These are phyloP conservation scores for Isoetes engelmannii DNA, from an alignment of 83 land plant genomes.

Conservation along the genomic window DNA sequence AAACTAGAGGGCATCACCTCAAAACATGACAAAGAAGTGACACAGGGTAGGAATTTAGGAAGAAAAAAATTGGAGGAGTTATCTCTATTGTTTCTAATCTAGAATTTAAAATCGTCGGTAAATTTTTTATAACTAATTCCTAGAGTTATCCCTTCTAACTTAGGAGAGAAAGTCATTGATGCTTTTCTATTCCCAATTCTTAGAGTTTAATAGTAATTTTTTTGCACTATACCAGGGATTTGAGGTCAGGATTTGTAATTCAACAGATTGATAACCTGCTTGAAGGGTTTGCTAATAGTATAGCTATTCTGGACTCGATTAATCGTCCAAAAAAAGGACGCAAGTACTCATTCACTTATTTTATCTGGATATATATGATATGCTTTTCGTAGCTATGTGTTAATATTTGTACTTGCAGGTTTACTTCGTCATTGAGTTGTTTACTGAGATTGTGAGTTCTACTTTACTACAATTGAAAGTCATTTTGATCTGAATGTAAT, in stretches of 20 bases:
- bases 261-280: conserved; percentile 4
- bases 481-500: conserved; percentile 18
- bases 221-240: background rate
- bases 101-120: too few relatives aligned
- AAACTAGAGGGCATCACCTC: too few relatives aligned
- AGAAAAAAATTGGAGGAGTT: too few relatives aligned
- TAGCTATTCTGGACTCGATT: conserved; percentile 8
- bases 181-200: too few relatives aligned
- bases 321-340: conserved; percentile 16
- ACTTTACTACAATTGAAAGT: conserved; percentile 18
- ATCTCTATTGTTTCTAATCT: too few relatives aligned
- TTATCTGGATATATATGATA: background rate
- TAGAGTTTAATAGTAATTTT: conserved; percentile 4
- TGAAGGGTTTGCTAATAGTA: background rate
- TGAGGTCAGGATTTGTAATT: background rate
- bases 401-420: conserved; percentile 17
- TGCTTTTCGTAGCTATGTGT: background rate
- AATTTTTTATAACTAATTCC: too few relatives aligned
- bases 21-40: too few relatives aligned
- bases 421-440: conserved; percentile 9
- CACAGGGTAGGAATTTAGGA: too few relatives aligned
- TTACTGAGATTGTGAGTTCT: conserved; percentile 14
- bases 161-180: too few relatives aligned
- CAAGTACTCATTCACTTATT: background rate
- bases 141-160: too few relatives aligned